A percentile compares a stretch with the other conserved stretches of the same genome.
phyloP scores from a whole-genome alignment of 1,284 basidiomycete species.

The Erythrobasidium hasegawianum region DNA sequence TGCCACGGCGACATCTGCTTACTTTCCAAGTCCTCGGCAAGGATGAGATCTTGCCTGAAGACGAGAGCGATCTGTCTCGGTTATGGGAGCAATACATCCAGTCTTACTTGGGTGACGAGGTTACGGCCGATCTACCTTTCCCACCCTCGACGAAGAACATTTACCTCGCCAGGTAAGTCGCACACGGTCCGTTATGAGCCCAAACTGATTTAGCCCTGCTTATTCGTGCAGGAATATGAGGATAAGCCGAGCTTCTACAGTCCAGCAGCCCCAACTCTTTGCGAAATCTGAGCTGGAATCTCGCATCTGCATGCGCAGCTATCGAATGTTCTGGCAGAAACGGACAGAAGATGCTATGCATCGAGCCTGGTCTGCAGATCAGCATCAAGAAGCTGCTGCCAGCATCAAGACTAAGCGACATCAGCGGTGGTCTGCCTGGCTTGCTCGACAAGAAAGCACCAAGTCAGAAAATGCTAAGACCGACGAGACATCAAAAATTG shows the following conservation, averaged over 20 bases:
- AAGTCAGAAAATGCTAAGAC: neutral
- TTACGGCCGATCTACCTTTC: slow-evolving; percentile 40
- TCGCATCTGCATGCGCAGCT: slow-evolving; percentile 51
- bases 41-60: slow-evolving; percentile 44
- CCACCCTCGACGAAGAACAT: slow-evolving; percentile 21
- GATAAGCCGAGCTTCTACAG: neutral
- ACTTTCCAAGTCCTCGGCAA: slow-evolving; percentile 46
- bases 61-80: slow-evolving; percentile 41
- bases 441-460: slow-evolving; percentile 3
- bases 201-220: neutral
- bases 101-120: slow-evolving; percentile 40
- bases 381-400: neutral
- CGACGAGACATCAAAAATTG: no score
- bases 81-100: slow-evolving; percentile 45
- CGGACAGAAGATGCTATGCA: slow-evolving; percentile 50
- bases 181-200: neutral
- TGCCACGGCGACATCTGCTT: slow-evolving; percentile 36
- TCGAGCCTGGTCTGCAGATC: slow-evolving; percentile 9
- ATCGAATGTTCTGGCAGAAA: slow-evolving; percentile 51
- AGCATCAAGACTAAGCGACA: slow-evolving; percentile 8
- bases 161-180: slow-evolving; percentile 37
- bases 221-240: neutral
- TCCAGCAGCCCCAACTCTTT: slow-evolving; percentile 7
- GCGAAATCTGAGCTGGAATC: slow-evolving; percentile 42
- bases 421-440: slow-evolving; percentile 13